phyloP scores from a whole-genome alignment of 75 land plant genomes.

The Selaginella tamariscina region DNA sequence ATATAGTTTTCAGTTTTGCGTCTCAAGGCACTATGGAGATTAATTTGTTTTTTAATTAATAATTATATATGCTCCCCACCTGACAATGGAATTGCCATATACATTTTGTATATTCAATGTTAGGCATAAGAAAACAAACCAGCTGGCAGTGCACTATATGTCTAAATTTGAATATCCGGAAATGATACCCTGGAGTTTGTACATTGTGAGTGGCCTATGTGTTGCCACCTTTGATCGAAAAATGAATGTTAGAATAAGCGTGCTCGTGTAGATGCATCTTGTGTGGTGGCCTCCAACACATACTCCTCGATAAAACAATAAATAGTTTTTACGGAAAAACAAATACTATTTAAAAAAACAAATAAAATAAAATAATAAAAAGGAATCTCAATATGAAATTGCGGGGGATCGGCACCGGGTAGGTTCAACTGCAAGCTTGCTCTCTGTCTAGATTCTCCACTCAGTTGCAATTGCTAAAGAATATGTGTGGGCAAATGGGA shows the following conservation, averaged over 20 bases:
- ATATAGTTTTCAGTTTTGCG: not conserved
- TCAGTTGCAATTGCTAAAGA: not conserved
- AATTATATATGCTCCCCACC: not conserved
- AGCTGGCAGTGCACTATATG: not conserved
- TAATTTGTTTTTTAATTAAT: not conserved
- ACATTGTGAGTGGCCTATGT: not conserved
- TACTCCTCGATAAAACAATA: too few relatives aligned
- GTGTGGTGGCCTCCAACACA: too few relatives aligned
- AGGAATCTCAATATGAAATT: too few relatives aligned
- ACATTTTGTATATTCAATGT: not conserved
- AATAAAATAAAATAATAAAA: too few relatives aligned
- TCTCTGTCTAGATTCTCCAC: not conserved
- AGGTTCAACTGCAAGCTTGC: constrained; percentile 1
- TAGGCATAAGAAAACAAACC: not conserved
- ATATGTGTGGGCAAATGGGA: not conserved
- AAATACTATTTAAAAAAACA: too few relatives aligned
- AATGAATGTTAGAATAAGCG: not conserved
- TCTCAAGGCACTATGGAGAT: too few relatives aligned
- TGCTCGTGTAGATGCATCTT: too few relatives aligned
- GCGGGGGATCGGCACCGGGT: not conserved
- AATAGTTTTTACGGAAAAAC: too few relatives aligned
- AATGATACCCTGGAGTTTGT: not conserved
- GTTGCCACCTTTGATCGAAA: not conserved
- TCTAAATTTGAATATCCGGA: not conserved
- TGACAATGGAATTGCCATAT: not conserved